Evolutionary conservation across 129 eudicot genomes (phyloP).

Genomic region (Mikania micrantha): DNA sequence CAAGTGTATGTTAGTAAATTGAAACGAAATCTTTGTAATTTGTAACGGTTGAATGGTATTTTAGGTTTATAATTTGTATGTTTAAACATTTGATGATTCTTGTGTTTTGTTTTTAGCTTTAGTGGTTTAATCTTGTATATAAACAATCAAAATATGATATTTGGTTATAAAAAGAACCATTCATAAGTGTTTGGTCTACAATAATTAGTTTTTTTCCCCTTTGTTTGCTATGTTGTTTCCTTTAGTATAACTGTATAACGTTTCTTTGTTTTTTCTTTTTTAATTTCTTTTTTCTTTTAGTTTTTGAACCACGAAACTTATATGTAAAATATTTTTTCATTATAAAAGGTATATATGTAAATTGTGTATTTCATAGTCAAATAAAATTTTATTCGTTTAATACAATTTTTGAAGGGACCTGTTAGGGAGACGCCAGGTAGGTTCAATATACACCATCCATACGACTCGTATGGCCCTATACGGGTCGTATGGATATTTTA

Average conservation of each 20-base stretch:
- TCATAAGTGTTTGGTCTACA: neutral
- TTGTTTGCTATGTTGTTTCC: neutral
- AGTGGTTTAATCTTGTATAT: slow-evolving; percentile 2
- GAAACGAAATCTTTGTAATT: neutral
- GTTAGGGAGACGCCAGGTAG: no score
- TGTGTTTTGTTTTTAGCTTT: neutral
- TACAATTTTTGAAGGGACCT: no score
- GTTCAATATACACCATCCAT: no score
- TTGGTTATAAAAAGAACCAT: neutral
- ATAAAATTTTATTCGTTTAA: no score
- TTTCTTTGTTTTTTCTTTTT: no score
- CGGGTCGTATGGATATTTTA: no score
- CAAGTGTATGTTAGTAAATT: slow-evolving; percentile 16
- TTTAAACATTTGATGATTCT: neutral
- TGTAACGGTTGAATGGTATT: neutral
- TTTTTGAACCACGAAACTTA: no score
- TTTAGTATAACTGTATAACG: neutral
- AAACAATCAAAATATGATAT: slow-evolving; percentile 3
- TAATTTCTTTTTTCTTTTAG: no score
- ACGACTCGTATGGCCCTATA: no score
- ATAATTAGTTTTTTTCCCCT: neutral
- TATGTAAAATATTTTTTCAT: no score
- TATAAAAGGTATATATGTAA: no score
- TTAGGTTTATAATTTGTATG: slow-evolving; percentile 5
- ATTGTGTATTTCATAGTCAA: no score